These are phyloP conservation scores for Phytophthora aleatoria DNA, from an alignment of 352 stramenopile genomes.

Conservation along the genomic window DNA sequence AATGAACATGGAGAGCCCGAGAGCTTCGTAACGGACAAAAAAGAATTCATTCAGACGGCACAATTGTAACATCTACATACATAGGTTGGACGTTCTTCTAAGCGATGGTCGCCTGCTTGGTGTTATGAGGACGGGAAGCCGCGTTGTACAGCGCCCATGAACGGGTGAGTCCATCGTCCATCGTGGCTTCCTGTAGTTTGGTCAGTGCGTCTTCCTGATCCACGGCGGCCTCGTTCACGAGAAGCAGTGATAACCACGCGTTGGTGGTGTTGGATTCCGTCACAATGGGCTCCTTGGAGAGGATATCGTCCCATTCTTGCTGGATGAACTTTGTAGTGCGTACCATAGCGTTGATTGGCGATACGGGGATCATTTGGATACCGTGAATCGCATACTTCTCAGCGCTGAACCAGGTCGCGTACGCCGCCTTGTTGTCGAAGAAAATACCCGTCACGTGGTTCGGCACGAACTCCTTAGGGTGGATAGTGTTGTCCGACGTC, in stretches of 20 bases:
- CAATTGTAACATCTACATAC: not conserved
- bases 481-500: constrained; percentile 58
- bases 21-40: not conserved
- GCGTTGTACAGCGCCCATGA: constrained; percentile 78
- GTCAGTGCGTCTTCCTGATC: constrained; percentile 53
- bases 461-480: constrained; percentile 57
- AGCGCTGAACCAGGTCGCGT: constrained; percentile 71
- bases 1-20: not conserved
- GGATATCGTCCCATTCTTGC: constrained; percentile 76
- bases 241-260: constrained; percentile 69
- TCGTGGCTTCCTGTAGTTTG: constrained; percentile 43
- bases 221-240: constrained; percentile 64
- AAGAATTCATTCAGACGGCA: not conserved
- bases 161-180: constrained; percentile 68
- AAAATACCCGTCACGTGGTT: constrained; percentile 80
- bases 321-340: constrained; percentile 64
- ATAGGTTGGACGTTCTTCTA: constrained; percentile 2
- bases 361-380: constrained; percentile 81
- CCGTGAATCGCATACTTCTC: constrained; percentile 77
- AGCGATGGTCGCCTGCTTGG: not conserved
- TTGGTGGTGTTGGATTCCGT: constrained; percentile 45
- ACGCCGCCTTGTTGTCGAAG: constrained; percentile 75
- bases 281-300: constrained; percentile 68
- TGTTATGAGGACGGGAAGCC: constrained; percentile 23
- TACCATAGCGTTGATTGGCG: constrained; percentile 69